Evolutionary conservation across 2,329 filamentous ascomycete genomes (phyloP), one percentile per base, ranked within the genome.

Genomic region (Pseudocercospora vitis): DNA sequence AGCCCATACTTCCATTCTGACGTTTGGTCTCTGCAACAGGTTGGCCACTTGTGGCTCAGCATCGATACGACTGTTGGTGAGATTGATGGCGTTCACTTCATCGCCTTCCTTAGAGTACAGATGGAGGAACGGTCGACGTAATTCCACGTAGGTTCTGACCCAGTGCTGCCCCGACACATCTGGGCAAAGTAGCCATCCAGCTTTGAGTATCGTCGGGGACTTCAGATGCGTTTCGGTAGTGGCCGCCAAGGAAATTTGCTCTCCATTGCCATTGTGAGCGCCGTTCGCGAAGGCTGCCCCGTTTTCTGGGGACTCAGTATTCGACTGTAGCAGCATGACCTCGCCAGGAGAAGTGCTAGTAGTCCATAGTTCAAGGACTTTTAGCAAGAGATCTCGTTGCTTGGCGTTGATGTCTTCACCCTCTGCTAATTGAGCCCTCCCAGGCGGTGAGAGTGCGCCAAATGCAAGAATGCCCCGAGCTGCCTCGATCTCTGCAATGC

Each of bases 131-230:
- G 94, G 94, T 48, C 88, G 82, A 26, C 94, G 84, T 23, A 99
- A 81, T 73, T 99, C 94, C 46, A 96, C 89, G 67, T 95, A 97
- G 35, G 92, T 86, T 64, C 91, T 89, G 23, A 94, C 82, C 94
- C 94, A 99, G 57, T 87, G 83, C 18, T 85, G 88, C 29, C 86
- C 89, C 33, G 88, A 85, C 53, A 83, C 84, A 50, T 89, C 86
- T 51, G 85, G 86, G 2, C 89, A 88, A 37, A 97, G 79, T 12
- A 99, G 81, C 70, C 94, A 95, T 12, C 91, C 91, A 12, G 89
- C 86, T 74, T 95, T 96, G 63, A 95, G 79, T 0, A 94, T 61
- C 9, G 71, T 68, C 3, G 74, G 72, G 24, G 94, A 95, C 73
- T 95, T 96, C 50, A 86, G 81, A 7, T 94, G 82, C 33, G 85